phyloP scores from a whole-genome alignment of 257 asterid species.

The Euphrasia confusa region DNA sequence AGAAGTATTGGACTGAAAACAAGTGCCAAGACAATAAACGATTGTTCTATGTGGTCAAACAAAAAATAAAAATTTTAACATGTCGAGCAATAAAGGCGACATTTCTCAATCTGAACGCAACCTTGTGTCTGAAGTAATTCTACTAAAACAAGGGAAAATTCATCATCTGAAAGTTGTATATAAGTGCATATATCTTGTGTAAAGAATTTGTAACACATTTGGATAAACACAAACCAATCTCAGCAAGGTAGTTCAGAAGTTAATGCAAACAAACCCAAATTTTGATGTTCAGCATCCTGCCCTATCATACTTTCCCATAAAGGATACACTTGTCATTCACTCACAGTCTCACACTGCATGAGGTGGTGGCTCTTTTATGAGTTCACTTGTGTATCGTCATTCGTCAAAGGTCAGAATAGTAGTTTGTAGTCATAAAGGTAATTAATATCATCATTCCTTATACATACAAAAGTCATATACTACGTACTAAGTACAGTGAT shows the following conservation, averaged over 20 bases:
- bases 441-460: constrained; percentile 1
- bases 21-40: neutral
- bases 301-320: neutral
- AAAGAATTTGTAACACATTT: neutral
- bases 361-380: neutral
- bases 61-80: neutral
- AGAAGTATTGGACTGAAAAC: neutral
- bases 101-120: neutral
- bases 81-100: neutral
- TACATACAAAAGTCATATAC: neutral
- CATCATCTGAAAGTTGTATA: constrained; percentile 6
- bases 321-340: neutral
- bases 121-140: constrained; percentile 1
- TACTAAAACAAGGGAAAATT: neutral
- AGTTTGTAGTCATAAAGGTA: neutral
- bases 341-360: neutral
- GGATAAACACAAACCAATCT: neutral
- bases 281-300: neutral
- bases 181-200: neutral
- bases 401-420: neutral
- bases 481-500: neutral
- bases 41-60: neutral
- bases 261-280: neutral
- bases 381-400: neutral
- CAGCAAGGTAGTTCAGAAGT: neutral